Conservation (phyloP, 1,284 basidiomycete genomes). For the Bothia castanella region DNA sequence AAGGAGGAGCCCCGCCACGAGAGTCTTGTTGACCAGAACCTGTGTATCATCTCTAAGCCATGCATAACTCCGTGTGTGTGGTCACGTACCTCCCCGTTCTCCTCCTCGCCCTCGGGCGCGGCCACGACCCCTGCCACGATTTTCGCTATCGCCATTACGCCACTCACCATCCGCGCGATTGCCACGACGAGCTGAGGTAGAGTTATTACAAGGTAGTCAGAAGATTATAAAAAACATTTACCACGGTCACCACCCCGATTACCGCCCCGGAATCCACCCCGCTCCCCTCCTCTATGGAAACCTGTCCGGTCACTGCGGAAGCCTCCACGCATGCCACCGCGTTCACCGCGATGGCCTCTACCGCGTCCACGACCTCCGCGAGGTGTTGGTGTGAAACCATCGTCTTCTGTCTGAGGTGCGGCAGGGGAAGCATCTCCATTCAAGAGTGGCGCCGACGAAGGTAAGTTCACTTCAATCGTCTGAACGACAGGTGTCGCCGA, state of each 20-base stretch:
- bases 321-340: conserved; percentile 37
- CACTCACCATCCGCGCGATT: conserved; percentile 36
- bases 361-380: conserved; percentile 43
- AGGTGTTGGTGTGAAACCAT: conserved; percentile 55
- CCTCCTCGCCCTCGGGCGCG: conserved; percentile 43
- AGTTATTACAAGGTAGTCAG: conserved; percentile 1
- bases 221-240: conserved; percentile 15
- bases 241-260: conserved; percentile 43
- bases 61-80: not conserved
- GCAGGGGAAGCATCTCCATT: conserved; percentile 30
- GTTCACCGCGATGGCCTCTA: conserved; percentile 40
- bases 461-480: conserved; percentile 37
- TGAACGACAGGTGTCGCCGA: conserved; percentile 50
- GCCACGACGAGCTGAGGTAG: conserved; percentile 35
- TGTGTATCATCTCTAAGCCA: conserved; percentile 6
- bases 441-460: conserved; percentile 26
- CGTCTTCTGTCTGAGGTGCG: conserved; percentile 46
- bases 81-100: conserved; percentile 27
- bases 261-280: conserved; percentile 37
- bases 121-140: conserved; percentile 41
- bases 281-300: conserved; percentile 38
- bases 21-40: conserved; percentile 24
- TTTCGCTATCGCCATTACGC: conserved; percentile 37
- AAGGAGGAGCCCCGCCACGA: conserved; percentile 19
- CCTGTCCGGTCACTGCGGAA: conserved; percentile 35